Base-by-base conservation (phyloP, 176 grass and related monocot species). In the Phoenix dactylifera region DNA sequence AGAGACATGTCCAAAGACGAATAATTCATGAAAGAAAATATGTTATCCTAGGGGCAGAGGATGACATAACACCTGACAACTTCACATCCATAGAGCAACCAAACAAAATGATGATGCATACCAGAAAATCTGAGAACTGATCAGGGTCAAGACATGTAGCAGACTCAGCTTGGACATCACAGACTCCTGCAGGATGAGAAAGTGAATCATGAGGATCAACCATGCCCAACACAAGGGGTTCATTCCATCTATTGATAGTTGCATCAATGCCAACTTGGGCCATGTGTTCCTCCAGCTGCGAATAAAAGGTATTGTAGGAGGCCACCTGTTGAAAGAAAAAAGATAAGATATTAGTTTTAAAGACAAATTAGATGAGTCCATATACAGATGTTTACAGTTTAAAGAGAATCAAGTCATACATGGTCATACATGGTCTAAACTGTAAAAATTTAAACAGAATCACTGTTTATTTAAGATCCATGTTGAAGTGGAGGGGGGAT, bases 161-260 rank as follows among this genome's bases (percentile, higher is more conserved):
- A 12, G 51, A 63, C 51, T 73, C 70, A 15, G 70, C 59, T 55
- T 63, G 70, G 50, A 63, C 59, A 48, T 73, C 70, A 63, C 59
- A 55, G 4, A 73, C 28, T 4, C 70, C 70, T n/a, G 51, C 59
- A 63, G 70, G 70, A 52, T 63, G 70, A 73, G 70, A 73, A 22
- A 73, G 26, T 54, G 70, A 60, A 55, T 73, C 70, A 63, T 73
- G 70, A 73, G 70, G 70, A 73, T 73, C 70, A 7, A 63, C 70
- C 59, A 73, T 55, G 6, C 70, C 70, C n/a, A 63, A 49, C 50
- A 63, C 70, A 51, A 73, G 60, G 28, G 59, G 59, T 73, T 73
- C 70, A 49, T 73, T 51, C 70, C 70, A 73, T 55, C 58, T 54
- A 62, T 63, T 73, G 29, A 73, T 16, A 18, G 23, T 73, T 44